Base-by-base conservation (phyloP, 2,329 filamentous ascomycete species). In the Ramularia endophylla region DNA sequence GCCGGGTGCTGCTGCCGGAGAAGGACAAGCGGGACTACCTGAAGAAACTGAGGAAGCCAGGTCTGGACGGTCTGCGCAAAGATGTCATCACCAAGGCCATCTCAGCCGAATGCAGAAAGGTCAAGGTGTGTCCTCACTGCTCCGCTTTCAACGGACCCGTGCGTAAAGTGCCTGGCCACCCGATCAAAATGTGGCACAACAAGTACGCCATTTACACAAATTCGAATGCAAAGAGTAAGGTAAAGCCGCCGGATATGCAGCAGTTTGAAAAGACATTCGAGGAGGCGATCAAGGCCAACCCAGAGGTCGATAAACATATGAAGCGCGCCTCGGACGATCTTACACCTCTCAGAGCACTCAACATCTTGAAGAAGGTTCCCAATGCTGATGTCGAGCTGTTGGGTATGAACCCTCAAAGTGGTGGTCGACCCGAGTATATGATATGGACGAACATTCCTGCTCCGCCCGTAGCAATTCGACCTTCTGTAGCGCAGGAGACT, bases 391-490 rank as follows among this genome's bases (percentile, higher is more conserved):
- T 90, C 61, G 89, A 97, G 63, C 73, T 98, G 16, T 73, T 98
- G 1, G 90, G 90, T 4, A 78, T 98, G 55, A 82, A 95, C 57
- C 86, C 89, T 1, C 48, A 54, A 34, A 74, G 78, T 11, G 88
- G 95, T 55, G 87, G 87, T 8, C 78, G 89, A 13, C 92, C 92
- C 0, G 92, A 98, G 62, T 94, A 94, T 81, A 94, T 97, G 63
- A 80, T 98, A 32, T 98, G 92, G 92, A 89, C 95, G 60, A 94
- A 88, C 58, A 75, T 98, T 27, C 92, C 92, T 1, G 90, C 90
- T 1, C 90, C 92, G 1, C 92, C 92, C 0, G 86, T 97, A 5
- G 94, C 87, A 53, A 94, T 98, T 56, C 78, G 92, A 44, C 92
- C 92, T 0, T 95, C 89, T 0, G 92, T 98, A 13, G 84, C 84